These are phyloP conservation scores for Pichia rugopelliculosa DNA, from an alignment of 805 yeast species.

Conservation along the genomic window DNA sequence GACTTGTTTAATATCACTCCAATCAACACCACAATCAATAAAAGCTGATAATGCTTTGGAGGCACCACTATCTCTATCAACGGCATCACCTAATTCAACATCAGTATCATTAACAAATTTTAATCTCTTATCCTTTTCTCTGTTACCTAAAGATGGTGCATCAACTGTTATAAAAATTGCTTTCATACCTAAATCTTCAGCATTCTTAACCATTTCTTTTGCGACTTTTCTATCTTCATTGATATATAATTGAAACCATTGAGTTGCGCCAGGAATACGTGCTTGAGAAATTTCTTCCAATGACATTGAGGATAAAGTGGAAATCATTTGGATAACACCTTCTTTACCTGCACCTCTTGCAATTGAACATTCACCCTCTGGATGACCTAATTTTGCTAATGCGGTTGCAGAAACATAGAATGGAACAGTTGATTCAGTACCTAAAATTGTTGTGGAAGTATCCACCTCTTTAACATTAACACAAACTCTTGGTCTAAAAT, in stretches of 20 bases:
- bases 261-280: slow-evolving; percentile 57
- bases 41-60: slow-evolving; percentile 82
- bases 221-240: slow-evolving; percentile 67
- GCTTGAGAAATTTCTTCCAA: slow-evolving; percentile 78
- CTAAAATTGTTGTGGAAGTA: slow-evolving; percentile 64
- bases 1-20: slow-evolving; percentile 60
- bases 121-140: slow-evolving; percentile 53
- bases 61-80: slow-evolving; percentile 75
- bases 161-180: slow-evolving; percentile 87
- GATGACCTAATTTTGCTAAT: slow-evolving; percentile 83
- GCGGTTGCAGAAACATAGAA: slow-evolving; percentile 92
- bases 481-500: slow-evolving; percentile 76
- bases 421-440: slow-evolving; percentile 63
- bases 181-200: slow-evolving; percentile 65
- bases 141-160: slow-evolving; percentile 85
- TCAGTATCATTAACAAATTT: slow-evolving; percentile 37
- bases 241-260: slow-evolving; percentile 87
- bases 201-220: slow-evolving; percentile 54
- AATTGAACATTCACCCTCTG: slow-evolving; percentile 84
- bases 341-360: slow-evolving; percentile 77
- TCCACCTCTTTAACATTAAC: slow-evolving; percentile 77
- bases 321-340: slow-evolving; percentile 79
- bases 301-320: slow-evolving; percentile 84
- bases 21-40: slow-evolving; percentile 60
- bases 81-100: slow-evolving; percentile 34